These are phyloP conservation scores for Delitschia confertaspora DNA, from an alignment of 495 filamentous ascomycete genomes.

Conservation along the genomic window DNA sequence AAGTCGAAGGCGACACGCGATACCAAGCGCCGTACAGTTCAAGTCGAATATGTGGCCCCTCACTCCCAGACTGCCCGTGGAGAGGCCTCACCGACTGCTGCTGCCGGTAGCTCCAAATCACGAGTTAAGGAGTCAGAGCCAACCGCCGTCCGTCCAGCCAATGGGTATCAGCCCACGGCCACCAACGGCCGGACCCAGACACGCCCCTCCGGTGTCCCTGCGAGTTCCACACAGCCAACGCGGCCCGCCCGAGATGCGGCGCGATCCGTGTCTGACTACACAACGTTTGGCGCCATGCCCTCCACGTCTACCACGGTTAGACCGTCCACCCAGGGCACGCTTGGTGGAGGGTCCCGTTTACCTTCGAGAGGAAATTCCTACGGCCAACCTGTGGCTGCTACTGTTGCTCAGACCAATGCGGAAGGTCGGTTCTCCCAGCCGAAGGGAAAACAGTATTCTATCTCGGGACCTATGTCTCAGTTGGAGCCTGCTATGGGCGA, in stretches of 20 bases:
- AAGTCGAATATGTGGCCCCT: conserved; percentile 96
- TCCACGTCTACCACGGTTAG: conserved; percentile 47
- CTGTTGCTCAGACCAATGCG: conserved; percentile 80
- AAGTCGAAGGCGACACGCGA: conserved; percentile 62
- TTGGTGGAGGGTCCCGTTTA: conserved; percentile 51
- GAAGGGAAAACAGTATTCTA: conserved; percentile 63
- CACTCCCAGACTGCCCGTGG: conserved; percentile 68
- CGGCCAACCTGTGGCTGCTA: conserved; percentile 77
- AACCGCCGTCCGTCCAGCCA: conserved; percentile 35
- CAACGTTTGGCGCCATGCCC: conserved; percentile 39
- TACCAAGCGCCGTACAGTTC: conserved; percentile 86
- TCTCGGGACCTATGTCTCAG: conserved; percentile 51
- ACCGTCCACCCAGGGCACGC: conserved; percentile 74
- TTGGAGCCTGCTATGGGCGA: conserved; percentile 13
- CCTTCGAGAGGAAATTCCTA: conserved; percentile 76
- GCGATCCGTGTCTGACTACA: conserved; percentile 50
- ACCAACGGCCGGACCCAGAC: conserved; percentile 38
- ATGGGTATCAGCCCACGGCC: conserved; percentile 22
- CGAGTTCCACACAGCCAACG: conserved; percentile 40
- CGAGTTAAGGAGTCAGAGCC: conserved; percentile 45
- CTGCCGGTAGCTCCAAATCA: conserved; percentile 36
- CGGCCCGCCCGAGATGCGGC: conserved; percentile 44
- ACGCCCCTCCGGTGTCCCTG: conserved; percentile 40
- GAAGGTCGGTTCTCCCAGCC: conserved; percentile 88
- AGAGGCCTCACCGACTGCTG: conserved; percentile 39